Evolutionary conservation across 345 rosid genomes (phyloP), one percentile per base, ranked within the genome.

Genomic region (Microthlaspi erraticum): DNA sequence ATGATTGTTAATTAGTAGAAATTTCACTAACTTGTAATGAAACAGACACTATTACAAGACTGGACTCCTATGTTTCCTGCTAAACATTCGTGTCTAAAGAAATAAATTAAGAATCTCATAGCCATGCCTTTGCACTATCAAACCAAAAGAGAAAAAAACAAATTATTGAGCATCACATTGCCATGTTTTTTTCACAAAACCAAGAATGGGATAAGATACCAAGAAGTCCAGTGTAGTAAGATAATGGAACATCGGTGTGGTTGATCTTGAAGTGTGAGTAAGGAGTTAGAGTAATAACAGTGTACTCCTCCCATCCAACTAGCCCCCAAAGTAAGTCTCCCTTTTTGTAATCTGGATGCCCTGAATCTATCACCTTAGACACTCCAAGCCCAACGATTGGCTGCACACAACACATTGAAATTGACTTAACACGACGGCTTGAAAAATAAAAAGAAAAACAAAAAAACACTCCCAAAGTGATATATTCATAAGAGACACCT

Each of bases 241-340:
- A 81, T 42, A 85, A 84, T 10, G 90, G 92, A 37, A 87, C 78
- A 78, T 85, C 90, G 7, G 79, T 77, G 64, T 79, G 80, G 3
- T 77, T 67, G 63, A 89, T 85, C 72, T 84, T 84, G 53, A 77
- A 80, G 16, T 8, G 45, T 14, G 73, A 50, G 64, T 62, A 5
- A 44, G 19, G 51, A 0, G 75, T 32, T 32, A 75, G 36, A 52
- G 66, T 73, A 10, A 83, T 67, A 50, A 80, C 55, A 73, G 75
- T 77, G 17, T 89, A 83, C 76, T 89, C 86, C 77, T 87, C 90
- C 96, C 88, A 89, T 1, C 81, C 77, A 37, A 86, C 83, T 13
- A 38, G 8, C 34, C 88, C 92, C 88, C 84, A 83, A 18, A 83
- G 81, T 19, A 84, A 55, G 59, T 89, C 86, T 1, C 82, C 90